A percentile compares a stretch with the other conserved stretches of the same genome.
phyloP scores from a whole-genome alignment of 495 filamentous ascomycete species.

The Tetracladium setigerum region DNA sequence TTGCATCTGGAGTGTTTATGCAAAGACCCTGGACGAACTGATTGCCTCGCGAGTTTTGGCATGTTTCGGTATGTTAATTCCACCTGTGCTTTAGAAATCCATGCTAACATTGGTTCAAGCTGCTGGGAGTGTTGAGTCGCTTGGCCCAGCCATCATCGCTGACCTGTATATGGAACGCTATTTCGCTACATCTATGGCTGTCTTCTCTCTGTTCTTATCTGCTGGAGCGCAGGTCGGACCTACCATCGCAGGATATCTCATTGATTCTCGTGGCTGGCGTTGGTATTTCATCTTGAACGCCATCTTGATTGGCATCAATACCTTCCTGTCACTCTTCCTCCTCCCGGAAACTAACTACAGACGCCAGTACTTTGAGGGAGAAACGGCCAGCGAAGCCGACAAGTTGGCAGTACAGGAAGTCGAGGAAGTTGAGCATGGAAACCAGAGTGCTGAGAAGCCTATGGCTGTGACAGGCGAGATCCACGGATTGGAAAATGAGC shows the following conservation, averaged over 20 bases:
- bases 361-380: constrained; percentile 25
- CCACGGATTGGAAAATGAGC: constrained; percentile 13
- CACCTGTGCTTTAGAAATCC: too few species aligned
- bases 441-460: neutral
- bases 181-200: constrained; percentile 34
- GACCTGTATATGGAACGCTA: constrained; percentile 33
- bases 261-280: constrained; percentile 36
- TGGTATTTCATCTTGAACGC: constrained; percentile 49
- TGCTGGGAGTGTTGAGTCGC: constrained; percentile 25
- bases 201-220: constrained; percentile 30
- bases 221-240: constrained; percentile 22
- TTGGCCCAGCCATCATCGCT: constrained; percentile 32
- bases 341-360: constrained; percentile 46
- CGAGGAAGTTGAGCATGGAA: constrained; percentile 9
- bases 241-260: constrained; percentile 11
- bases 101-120: too few species aligned
- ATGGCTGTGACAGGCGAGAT: constrained; percentile 22
- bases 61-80: constrained; percentile 23
- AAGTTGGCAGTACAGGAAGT: constrained; percentile 20
- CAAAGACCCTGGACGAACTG: constrained; percentile 45
- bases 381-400: constrained; percentile 22
- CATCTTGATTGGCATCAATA: constrained; percentile 42
- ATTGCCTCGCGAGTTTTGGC: constrained; percentile 38
- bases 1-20: constrained; percentile 49
- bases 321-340: constrained; percentile 36